Evolutionary conservation across 192 early-diverging fungal species (phyloP), one percentile per base, ranked within the genome.

Genomic region (Anaeromyces robustus): DNA sequence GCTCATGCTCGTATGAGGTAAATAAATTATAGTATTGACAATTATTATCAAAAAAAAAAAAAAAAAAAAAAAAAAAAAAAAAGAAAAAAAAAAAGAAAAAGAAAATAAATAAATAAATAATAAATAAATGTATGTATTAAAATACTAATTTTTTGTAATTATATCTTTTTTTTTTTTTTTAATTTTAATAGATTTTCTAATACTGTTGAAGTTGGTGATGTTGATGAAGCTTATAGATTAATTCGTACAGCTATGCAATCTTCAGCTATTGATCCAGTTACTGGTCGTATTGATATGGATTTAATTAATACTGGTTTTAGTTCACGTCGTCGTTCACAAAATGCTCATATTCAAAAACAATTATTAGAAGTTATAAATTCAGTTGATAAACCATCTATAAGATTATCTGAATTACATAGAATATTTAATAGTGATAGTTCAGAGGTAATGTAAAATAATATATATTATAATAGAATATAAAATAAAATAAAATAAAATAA

Each of bases 241-340:
- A 92, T 98, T 79, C 89, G 92, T 81, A 92, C 92, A 77, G 97
- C 96, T 16, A 90, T 99, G 83, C 94, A 96, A 79, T 92, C 95
- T 29, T 89, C 92, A 12, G 97, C 97, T 11, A 95, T 94, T 30
- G 96, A 99, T 82, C 97, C 97, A 4, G 89, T 89, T 59, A 99
- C 97, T 29, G 97, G 97, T 29, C 87, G 92, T 79, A 93, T 99
- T 30, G 97, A 99, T 81, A 89, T 97, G 81, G 97, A 99, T 86
- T 86, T 97, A 80, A 89, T 99, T 31, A 91, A 88, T 43, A 97
- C 95, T 29, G 97, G 97, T 12, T 93, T 94, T 84, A 92, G 90
- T 30, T 89, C 93, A 26, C 92, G 94, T 83, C 52, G 52, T 68
- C 52, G 52, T 68, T n/a, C 52, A 9, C 52, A 68, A 68, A 68